These are phyloP conservation scores for Allomyces javanicus DNA, from an alignment of 192 early-diverging fungal species.

Conservation along the genomic window DNA sequence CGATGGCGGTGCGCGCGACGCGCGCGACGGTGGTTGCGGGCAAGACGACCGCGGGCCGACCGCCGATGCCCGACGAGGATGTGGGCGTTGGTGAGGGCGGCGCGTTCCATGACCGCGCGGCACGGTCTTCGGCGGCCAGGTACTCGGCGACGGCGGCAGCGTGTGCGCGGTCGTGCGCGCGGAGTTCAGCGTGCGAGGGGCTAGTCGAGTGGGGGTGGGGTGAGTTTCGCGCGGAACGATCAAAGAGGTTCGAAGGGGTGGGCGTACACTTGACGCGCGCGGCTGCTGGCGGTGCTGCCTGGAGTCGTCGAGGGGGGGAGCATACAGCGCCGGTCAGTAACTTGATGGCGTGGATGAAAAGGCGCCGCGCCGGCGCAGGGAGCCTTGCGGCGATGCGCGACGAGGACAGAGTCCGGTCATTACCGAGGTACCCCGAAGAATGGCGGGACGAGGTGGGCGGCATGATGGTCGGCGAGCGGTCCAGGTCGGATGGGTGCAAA, in stretches of 20 bases:
- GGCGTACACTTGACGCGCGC: not conserved
- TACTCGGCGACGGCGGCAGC: not conserved
- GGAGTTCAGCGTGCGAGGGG: not conserved
- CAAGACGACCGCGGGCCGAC: no score
- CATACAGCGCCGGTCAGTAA: not conserved
- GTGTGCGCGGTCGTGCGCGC: not conserved
- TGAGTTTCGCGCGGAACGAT: not conserved
- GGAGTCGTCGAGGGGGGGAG: not conserved
- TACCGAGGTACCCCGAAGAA: no score
- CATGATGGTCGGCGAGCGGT: no score
- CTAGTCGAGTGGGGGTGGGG: not conserved
- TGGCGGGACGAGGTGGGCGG: no score
- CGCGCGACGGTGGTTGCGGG: no score
- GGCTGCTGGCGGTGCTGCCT: not conserved
- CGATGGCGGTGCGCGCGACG: no score
- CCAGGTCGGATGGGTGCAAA: no score
- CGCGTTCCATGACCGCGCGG: not conserved
- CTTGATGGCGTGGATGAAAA: not conserved
- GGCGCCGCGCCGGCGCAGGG: no score
- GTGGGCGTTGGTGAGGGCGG: no score
- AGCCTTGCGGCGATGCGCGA: not conserved
- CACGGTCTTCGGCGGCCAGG: not conserved
- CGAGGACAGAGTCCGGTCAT: not conserved
- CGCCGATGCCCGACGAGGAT: no score
- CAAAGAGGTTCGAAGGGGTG: not conserved